Percentiles rank a stretch among this genome's conserved stretches.
Evolutionary conservation across 2,329 filamentous ascomycete species (phyloP).

Genomic region (Juglanconis juglandina): DNA sequence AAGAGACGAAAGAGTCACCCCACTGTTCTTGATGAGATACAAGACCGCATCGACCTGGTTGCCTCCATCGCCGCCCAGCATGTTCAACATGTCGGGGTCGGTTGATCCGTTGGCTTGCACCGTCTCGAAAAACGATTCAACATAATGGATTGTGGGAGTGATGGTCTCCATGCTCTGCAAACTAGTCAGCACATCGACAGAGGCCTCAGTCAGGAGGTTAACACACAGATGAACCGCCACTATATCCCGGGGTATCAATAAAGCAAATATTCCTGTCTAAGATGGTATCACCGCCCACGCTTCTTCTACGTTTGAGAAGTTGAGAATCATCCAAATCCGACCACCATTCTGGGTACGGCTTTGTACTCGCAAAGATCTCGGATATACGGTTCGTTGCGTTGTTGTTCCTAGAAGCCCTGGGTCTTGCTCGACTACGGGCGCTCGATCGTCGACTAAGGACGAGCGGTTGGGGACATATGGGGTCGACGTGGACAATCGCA

Average conservation of each 20-base stretch:
- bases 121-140: slow-evolving; percentile 66
- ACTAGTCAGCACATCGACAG: background rate
- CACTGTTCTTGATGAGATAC: slow-evolving; percentile 75
- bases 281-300: slow-evolving; percentile 70
- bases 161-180: slow-evolving; percentile 52
- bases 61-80: slow-evolving; percentile 79
- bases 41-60: slow-evolving; percentile 81
- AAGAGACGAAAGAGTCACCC: slow-evolving; percentile 23
- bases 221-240: slow-evolving; percentile 50
- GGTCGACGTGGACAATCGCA: slow-evolving; percentile 91
- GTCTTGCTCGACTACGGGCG: slow-evolving; percentile 6
- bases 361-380: slow-evolving; percentile 76
- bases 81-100: slow-evolving; percentile 70
- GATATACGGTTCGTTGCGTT: slow-evolving; percentile 43
- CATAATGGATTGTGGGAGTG: slow-evolving; percentile 63
- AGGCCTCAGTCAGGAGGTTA: slow-evolving; percentile 1
- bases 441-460: slow-evolving; percentile 23
- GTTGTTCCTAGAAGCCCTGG: slow-evolving; percentile 22
- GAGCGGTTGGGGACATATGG: slow-evolving; percentile 39
- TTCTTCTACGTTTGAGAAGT: slow-evolving; percentile 61
- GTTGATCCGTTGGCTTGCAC: slow-evolving; percentile 62
- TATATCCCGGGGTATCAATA: slow-evolving; percentile 74
- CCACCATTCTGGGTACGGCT: slow-evolving; percentile 88
- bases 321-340: slow-evolving; percentile 67
- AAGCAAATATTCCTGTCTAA: slow-evolving; percentile 93